These are phyloP conservation scores for Fusarium sp. DNA, from an alignment of 2,329 filamentous ascomycete genomes.

Conservation along the genomic window DNA sequence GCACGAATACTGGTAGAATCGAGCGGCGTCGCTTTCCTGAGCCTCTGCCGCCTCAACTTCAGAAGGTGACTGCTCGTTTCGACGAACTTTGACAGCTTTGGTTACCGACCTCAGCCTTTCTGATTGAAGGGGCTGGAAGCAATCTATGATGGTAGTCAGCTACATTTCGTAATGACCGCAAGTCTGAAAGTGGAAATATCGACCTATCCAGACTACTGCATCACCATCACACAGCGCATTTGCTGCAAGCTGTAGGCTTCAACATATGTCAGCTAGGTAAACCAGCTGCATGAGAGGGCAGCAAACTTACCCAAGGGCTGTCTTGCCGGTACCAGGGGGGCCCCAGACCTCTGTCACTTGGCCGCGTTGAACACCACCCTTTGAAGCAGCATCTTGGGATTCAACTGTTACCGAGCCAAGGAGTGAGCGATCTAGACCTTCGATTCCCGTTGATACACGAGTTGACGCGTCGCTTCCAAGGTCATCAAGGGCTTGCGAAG, in stretches of 20 bases:
- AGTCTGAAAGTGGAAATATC: slow-evolving; percentile 50
- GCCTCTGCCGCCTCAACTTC: slow-evolving; percentile 18
- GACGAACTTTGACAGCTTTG: slow-evolving; percentile 29
- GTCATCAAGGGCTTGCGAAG: slow-evolving; percentile 75
- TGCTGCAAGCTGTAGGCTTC: slow-evolving; percentile 76
- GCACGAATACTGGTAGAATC: slow-evolving; percentile 64
- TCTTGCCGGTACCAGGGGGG: slow-evolving; percentile 88
- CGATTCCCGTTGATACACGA: slow-evolving; percentile 68
- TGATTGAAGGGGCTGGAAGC: slow-evolving; percentile 57
- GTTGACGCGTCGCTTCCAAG: slow-evolving; percentile 64
- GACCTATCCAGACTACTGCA: slow-evolving; percentile 86
- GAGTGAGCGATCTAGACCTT: slow-evolving; percentile 63
- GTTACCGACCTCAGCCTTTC: slow-evolving; percentile 48
- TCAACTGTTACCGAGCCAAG: slow-evolving; percentile 22
- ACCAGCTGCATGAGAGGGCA: slow-evolving; percentile 19
- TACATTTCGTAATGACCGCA: slow-evolving; percentile 1
- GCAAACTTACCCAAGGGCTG: slow-evolving; percentile 75
- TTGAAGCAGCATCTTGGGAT: slow-evolving; percentile 23
- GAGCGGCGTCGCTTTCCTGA: slow-evolving; percentile 43
- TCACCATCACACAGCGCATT: slow-evolving; percentile 71
- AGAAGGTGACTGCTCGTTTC: slow-evolving; percentile 6
- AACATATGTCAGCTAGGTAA: slow-evolving; percentile 26
- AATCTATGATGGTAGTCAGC: slow-evolving; percentile 53
- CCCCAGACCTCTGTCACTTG: slow-evolving; percentile 91
- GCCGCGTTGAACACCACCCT: slow-evolving; percentile 76